Percentiles rank a stretch among this genome's conserved stretches.
These are phyloP conservation scores for Serendipita sp. DNA, from an alignment of 768 basidiomycete genomes.

Conservation along the genomic window DNA sequence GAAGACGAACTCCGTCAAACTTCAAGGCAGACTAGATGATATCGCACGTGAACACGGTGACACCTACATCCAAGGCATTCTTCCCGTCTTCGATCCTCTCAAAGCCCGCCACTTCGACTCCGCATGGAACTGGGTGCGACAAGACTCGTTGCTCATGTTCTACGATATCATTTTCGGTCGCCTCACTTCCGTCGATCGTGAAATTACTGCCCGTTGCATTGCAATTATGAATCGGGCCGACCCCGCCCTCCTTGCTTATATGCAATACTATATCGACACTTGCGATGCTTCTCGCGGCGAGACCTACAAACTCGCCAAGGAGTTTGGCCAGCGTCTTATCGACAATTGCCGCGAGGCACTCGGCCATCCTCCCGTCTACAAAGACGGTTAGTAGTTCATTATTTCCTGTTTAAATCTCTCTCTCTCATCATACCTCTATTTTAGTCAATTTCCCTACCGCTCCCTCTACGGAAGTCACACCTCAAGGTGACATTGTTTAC, in stretches of 20 bases:
- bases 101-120: slow-evolving; percentile 98
- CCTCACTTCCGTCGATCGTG: slow-evolving; percentile 84
- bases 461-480: slow-evolving; percentile 83
- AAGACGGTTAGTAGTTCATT: slow-evolving; percentile 55
- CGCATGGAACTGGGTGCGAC: slow-evolving; percentile 98
- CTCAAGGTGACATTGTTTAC: slow-evolving; percentile 88
- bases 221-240: slow-evolving; percentile 96
- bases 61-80: slow-evolving; percentile 81
- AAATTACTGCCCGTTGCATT: slow-evolving; percentile 94
- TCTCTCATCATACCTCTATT: slow-evolving; percentile 4
- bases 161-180: slow-evolving; percentile 97
- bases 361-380: slow-evolving; percentile 75
- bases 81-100: slow-evolving; percentile 83
- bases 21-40: slow-evolving; percentile 78
- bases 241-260: slow-evolving; percentile 77
- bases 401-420: not conserved
- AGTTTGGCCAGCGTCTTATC: slow-evolving; percentile 90
- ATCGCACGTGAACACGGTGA: slow-evolving; percentile 90
- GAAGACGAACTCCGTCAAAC: slow-evolving; percentile 49
- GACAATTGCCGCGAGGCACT: slow-evolving; percentile 83
- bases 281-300: slow-evolving; percentile 71
- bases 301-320: slow-evolving; percentile 88
- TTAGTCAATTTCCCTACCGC: slow-evolving; percentile 93
- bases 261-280: slow-evolving; percentile 87
- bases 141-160: slow-evolving; percentile 92